These are phyloP conservation scores for Leccinum colubrinum DNA, from an alignment of 1,284 basidiomycete species.

Conservation along the genomic window DNA sequence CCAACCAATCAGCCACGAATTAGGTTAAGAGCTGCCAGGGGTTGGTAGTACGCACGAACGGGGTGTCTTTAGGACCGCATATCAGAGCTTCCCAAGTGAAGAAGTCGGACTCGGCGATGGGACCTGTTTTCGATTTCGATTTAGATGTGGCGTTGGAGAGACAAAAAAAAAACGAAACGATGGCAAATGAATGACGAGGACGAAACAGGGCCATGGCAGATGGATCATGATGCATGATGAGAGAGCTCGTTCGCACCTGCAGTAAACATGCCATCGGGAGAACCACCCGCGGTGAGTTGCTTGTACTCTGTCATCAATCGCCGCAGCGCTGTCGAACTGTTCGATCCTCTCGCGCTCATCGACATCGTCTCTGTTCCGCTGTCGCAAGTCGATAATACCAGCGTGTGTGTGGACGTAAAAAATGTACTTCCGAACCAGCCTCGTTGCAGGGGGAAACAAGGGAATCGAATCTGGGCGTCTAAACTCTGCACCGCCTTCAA, in stretches of 20 bases:
- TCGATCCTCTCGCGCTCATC: conserved; percentile 42
- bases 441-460: background rate
- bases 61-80: conserved; percentile 94
- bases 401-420: background rate
- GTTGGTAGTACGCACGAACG: conserved; percentile 61
- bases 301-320: conserved; percentile 93
- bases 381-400: background rate
- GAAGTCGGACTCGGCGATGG: conserved; percentile 93
- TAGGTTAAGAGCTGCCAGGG: background rate
- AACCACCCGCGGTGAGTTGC: conserved; percentile 76
- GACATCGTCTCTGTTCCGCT: background rate
- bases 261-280: conserved; percentile 91
- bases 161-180: background rate
- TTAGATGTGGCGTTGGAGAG: background rate
- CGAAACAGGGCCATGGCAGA: background rate
- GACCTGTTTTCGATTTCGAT: conserved; percentile 47
- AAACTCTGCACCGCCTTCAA: background rate
- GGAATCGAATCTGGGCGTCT: background rate
- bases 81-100: conserved; percentile 99
- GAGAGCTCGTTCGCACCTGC: conserved; percentile 54
- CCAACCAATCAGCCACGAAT: background rate
- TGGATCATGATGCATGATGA: too few relatives aligned
- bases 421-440: background rate
- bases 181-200: background rate
- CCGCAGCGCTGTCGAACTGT: conserved; percentile 64